Evolutionary conservation across 495 filamentous ascomycete species (phyloP), one percentile per base, ranked within the genome.

Genomic region (Aspergillus cavernicola): DNA sequence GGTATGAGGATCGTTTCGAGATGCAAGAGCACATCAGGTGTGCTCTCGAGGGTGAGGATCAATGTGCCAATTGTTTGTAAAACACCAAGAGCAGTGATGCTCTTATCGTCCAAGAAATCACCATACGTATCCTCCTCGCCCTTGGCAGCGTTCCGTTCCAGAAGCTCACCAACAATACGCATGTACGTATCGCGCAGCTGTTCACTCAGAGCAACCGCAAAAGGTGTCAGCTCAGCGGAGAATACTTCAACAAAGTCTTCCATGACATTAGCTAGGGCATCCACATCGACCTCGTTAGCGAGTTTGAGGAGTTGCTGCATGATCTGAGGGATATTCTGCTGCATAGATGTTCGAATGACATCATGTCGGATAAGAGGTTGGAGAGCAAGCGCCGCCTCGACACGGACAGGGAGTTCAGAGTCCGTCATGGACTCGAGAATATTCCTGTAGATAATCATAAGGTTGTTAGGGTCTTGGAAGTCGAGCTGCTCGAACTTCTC

Each of bases 191-290:
- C 93, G 23, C 92, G 86, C 18, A 98, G 78, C 68, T 98, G 93
- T 74, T 98, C 91, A 61, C 90, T 96, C 35, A 98, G 77, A 6
- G 95, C 92, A 13, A 97, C 95, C n/a, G 93, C 93, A 64, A 98
- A 98, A 7, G 93, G 93, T 1, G 93, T 98, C 45, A 98, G 79
- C 65, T 98, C 95, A 2, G 88, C 75, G 15, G 93, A 92, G 68
- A 98, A 98, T 0, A 97, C 93, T 68, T 98, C 93, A 44, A 98
- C 93, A 66, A 97, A 97, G 61, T 98, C 95, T 66, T 98, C 93
- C 93, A 96, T 96, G n/a, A 96, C 91, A 59, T 96, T 96, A n/a
- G 91, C 90, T 16, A 96, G 70, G 15, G 91, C 89, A 68, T 96
- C 91, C 44, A 96, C 92, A 59, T 96, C 91, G 38, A 90, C 90